Conservation (phyloP, 495 filamentous ascomycete genomes). For the Xylaria longipes region DNA sequence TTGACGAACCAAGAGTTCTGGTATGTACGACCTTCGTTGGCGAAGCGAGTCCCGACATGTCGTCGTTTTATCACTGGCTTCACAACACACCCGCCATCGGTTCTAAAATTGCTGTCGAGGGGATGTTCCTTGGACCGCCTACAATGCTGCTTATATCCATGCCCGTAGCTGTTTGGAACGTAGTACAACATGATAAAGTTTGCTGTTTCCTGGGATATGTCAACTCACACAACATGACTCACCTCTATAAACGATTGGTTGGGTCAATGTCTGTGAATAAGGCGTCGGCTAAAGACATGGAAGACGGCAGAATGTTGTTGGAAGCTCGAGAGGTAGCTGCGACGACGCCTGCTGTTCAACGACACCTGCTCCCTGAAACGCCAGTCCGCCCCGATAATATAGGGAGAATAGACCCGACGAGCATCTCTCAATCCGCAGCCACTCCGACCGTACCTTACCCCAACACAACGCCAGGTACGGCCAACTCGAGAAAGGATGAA, state of each 20-base stretch:
- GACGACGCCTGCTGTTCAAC: conserved; percentile 35
- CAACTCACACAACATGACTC: conserved; percentile 63
- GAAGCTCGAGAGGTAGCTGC: conserved; percentile 49
- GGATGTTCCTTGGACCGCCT: conserved; percentile 64
- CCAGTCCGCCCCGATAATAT: conserved; percentile 40
- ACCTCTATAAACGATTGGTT: conserved; percentile 60
- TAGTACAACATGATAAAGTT: conserved; percentile 62
- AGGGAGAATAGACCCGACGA: conserved; percentile 34
- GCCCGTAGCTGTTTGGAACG: conserved; percentile 61
- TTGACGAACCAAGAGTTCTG: conserved; percentile 59
- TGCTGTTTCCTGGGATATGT: conserved; percentile 63
- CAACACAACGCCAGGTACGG: conserved; percentile 31
- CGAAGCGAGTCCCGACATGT: conserved; percentile 63
- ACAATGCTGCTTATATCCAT: conserved; percentile 64
- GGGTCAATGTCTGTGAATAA: conserved; percentile 45
- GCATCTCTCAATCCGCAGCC: conserved; percentile 28
- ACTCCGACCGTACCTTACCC: conserved; percentile 32
- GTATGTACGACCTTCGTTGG: conserved; percentile 64
- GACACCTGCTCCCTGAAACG: conserved; percentile 43
- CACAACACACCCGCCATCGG: conserved; percentile 54
- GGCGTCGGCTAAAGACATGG: conserved; percentile 52
- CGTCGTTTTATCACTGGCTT: conserved; percentile 63
- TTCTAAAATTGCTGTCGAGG: conserved; percentile 61
- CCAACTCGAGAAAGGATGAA: conserved; percentile 50
- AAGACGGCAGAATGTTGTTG: conserved; percentile 56